Evolutionary conservation across 441 rosid genomes (phyloP), one percentile per base, ranked within the genome.

Genomic region (Pelargonium myrrhifolium): DNA sequence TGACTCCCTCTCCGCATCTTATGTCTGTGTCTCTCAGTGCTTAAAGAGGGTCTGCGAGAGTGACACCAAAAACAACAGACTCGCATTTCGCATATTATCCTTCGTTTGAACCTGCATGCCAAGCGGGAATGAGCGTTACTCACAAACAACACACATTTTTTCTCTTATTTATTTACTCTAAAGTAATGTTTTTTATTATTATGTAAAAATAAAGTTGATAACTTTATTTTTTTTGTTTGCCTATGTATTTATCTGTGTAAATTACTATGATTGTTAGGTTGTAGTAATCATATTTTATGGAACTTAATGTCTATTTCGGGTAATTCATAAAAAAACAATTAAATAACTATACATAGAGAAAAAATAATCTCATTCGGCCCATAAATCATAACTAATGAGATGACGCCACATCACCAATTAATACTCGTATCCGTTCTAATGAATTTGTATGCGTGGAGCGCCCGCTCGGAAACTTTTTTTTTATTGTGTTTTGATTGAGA

Each of bases 21-120:
- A n/a, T n/a, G n/a, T n/a, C n/a, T n/a, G n/a, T n/a, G n/a, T 51
- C 55, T n/a, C 10, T 64, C 35, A 40, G 67, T 28, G 64, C 72
- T 35, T n/a, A 21, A 9, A 12, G 69, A 15, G 53, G 62, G 63
- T 62, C 73, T 69, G 64, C 37, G 35, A 37, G 4, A 0, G 15
- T 9, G 10, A 11, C 21, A 22, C 6, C 62, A 12, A 3, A 14
- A 40, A 39, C 1, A 15, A 2, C 58, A 55, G 37, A 43, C 47
- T n/a, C 49, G 14, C 64, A 53, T 18, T 67, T 66, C 59, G 21
- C 59, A 15, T 5, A 53, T 53, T 53, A 53, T 53, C 59, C 18
- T 17, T 21, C 59, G 17, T 53, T 53, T 53, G 18, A 53, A 53
- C 59, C 59, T 15, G 22, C 59, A 15, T 17, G 21, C 59, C 22